Evolutionary conservation across 768 basidiomycete species (phyloP).

Genomic region (Lactifluus pinguis): DNA sequence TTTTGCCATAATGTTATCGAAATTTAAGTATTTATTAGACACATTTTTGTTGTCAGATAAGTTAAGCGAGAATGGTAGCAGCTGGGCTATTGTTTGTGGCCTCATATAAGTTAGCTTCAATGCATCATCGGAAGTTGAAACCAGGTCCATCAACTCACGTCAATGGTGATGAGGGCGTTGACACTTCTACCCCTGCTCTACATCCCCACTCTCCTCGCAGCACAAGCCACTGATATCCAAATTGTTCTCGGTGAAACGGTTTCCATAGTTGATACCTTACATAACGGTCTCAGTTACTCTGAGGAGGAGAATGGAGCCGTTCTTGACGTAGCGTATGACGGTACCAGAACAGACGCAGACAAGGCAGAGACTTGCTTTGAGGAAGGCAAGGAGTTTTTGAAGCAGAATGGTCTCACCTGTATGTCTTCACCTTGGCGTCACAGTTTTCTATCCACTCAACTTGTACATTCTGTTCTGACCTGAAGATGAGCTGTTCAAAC

Average conservation of each 20-base stretch:
- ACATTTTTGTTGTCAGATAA: neutral
- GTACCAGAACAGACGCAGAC: slow-evolving; percentile 35
- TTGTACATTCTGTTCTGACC: neutral
- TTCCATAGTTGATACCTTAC: slow-evolving; percentile 16
- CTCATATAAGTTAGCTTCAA: no score
- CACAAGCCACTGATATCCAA: slow-evolving; percentile 35
- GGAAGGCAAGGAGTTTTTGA: slow-evolving; percentile 54
- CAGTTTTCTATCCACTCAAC: neutral
- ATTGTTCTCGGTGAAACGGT: slow-evolving; percentile 31
- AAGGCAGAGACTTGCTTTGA: slow-evolving; percentile 50
- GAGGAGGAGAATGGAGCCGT: slow-evolving; percentile 21
- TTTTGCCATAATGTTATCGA: slow-evolving; percentile 10
- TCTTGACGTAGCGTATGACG: slow-evolving; percentile 34
- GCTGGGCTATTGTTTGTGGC: no score
- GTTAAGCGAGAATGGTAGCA: no score
- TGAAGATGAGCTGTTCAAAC: slow-evolving; percentile 34
- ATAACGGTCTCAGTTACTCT: slow-evolving; percentile 9
- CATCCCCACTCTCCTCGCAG: slow-evolving; percentile 30
- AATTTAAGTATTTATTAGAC: slow-evolving; percentile 4
- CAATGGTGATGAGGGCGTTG: slow-evolving; percentile 39
- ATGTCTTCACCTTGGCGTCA: slow-evolving; percentile 22
- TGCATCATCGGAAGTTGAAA: no score
- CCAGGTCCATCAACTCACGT: slow-evolving; percentile 2
- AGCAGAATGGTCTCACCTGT: slow-evolving; percentile 68
- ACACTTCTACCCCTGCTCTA: slow-evolving; percentile 29